These are phyloP conservation scores for Cladosporium sp. DNA, from an alignment of 2,329 filamentous ascomycete genomes.

Conservation along the genomic window DNA sequence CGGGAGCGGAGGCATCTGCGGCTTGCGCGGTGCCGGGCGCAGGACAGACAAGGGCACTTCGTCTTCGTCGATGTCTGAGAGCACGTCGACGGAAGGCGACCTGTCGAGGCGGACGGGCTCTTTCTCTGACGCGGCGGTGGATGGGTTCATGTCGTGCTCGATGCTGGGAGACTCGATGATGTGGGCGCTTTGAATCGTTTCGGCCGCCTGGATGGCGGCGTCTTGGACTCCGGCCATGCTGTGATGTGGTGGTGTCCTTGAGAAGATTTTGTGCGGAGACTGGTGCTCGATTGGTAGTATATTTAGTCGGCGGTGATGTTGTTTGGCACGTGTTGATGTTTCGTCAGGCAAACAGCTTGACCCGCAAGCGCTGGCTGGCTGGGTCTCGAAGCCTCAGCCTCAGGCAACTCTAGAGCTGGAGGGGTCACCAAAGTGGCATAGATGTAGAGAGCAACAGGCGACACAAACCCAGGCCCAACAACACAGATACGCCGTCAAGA, in stretches of 20 bases:
- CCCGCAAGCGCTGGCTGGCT: too few relatives aligned
- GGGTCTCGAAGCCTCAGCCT: too few relatives aligned
- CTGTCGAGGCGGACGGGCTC: slow-evolving; percentile 51
- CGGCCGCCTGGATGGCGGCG: slow-evolving; percentile 56
- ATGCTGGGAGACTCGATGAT: slow-evolving; percentile 70
- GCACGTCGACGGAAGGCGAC: slow-evolving; percentile 29
- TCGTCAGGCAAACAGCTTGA: too few relatives aligned
- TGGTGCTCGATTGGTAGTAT: too few relatives aligned
- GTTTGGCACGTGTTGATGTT: too few relatives aligned
- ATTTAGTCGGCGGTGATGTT: too few relatives aligned
- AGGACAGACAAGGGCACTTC: slow-evolving; percentile 67
- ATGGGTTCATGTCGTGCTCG: slow-evolving; percentile 72
- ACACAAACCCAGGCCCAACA: slow-evolving; percentile 5
- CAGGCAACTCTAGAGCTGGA: not conserved
- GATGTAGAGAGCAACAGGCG: not conserved
- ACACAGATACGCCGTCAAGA: slow-evolving; percentile 31
- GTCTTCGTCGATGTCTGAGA: slow-evolving; percentile 52
- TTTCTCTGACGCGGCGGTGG: slow-evolving; percentile 67
- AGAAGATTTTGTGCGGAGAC: too few relatives aligned
- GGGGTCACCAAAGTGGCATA: slow-evolving; percentile 12
- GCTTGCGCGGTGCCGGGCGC: slow-evolving; percentile 49
- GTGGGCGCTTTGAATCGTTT: slow-evolving; percentile 75
- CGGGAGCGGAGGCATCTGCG: slow-evolving; percentile 63
- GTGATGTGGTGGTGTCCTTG: not conserved
- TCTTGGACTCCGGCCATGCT: slow-evolving; percentile 27